Base-by-base conservation (phyloP, 2,329 filamentous ascomycete genomes). In the Colletotrichum destructivum region DNA sequence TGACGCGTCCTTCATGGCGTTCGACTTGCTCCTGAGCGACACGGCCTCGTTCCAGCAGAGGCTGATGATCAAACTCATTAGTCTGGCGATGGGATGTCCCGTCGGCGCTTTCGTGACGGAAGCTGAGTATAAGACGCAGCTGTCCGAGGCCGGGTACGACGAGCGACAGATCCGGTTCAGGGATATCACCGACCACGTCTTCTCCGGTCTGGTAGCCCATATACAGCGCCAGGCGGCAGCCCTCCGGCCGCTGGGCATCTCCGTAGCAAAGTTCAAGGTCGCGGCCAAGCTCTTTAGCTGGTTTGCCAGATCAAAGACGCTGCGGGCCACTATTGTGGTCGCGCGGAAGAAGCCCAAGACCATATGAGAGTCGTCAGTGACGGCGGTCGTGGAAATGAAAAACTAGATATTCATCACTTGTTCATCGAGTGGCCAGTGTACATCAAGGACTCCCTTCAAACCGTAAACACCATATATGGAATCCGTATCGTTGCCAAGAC, bases 161-260 rank as follows among this genome's bases (percentile, higher is more conserved):
- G 64, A 73, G 3, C 77, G 79, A 0, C 68, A 73, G 8, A 84
- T 89, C 52, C 77, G 79, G 35, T 81, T 89, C 1, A 77, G 78
- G 18, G 88, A 90, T 74, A 80, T 90, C 21, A 87, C 88, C 2
- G 80, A 84, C 6, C 77, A 88, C 71, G 88, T 89, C 0, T 90
- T 90, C 74, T 73, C 77, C 0, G 87, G 87, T 0, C 76, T 90
- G 18, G 82, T 84, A 4, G 74, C 63, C 1, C 88, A 84, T 67
- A 77, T 90, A 35, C 75, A 77, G 21, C 68, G 66, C 8, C 82
- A 84, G 49, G 80, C 82, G 16, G 69, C 73, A 8, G 76, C 78
- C 0, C 68, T 84, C 42, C 75, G 75, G 16, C 77, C 77, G 31
- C 82, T 83, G 15, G 81, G 82, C 0, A 78, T 84, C 40, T 79